Conservation (phyloP, 805 yeast genomes). For the Ogataea siamensis region DNA sequence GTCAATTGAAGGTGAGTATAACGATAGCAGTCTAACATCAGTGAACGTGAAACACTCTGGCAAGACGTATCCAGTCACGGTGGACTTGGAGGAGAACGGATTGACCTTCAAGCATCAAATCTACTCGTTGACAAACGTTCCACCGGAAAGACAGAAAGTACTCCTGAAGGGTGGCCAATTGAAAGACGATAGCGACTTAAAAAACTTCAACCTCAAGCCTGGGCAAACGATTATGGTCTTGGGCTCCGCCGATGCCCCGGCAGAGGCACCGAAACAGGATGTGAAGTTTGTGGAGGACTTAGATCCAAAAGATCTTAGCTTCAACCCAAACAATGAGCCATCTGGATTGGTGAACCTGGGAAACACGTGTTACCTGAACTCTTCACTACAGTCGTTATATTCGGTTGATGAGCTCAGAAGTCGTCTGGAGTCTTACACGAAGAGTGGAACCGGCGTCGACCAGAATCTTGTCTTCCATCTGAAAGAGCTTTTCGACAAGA, state of each 20-base stretch:
- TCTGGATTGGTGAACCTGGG: slow-evolving; percentile 70
- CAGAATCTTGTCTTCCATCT: slow-evolving; percentile 33
- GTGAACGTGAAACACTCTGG: slow-evolving; percentile 66
- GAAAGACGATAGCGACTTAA: slow-evolving; percentile 58
- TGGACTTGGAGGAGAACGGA: slow-evolving; percentile 57
- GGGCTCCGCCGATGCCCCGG: slow-evolving; percentile 62
- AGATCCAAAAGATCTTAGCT: slow-evolving; percentile 21
- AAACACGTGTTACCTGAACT: slow-evolving; percentile 74
- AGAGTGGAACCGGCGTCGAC: slow-evolving; percentile 22
- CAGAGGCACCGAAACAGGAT: slow-evolving; percentile 47
- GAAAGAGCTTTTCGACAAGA: slow-evolving; percentile 44
- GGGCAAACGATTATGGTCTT: slow-evolving; percentile 79
- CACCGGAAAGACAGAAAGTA: slow-evolving; percentile 87
- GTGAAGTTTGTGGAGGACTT: slow-evolving; percentile 70
- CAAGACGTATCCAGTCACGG: slow-evolving; percentile 56
- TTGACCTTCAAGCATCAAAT: slow-evolving; percentile 65
- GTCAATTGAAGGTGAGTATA: slow-evolving; percentile 8
- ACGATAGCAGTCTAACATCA: slow-evolving; percentile 6
- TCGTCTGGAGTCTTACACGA: slow-evolving; percentile 28
- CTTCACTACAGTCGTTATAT: slow-evolving; percentile 60
- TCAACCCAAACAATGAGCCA: slow-evolving; percentile 42
- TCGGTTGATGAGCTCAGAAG: slow-evolving; percentile 43
- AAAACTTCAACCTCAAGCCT: slow-evolving; percentile 54
- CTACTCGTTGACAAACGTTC: slow-evolving; percentile 72
- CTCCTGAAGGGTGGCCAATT: slow-evolving; percentile 87